phyloP scores from a whole-genome alignment of 768 basidiomycete species.

The Kockovaella imperatae region DNA sequence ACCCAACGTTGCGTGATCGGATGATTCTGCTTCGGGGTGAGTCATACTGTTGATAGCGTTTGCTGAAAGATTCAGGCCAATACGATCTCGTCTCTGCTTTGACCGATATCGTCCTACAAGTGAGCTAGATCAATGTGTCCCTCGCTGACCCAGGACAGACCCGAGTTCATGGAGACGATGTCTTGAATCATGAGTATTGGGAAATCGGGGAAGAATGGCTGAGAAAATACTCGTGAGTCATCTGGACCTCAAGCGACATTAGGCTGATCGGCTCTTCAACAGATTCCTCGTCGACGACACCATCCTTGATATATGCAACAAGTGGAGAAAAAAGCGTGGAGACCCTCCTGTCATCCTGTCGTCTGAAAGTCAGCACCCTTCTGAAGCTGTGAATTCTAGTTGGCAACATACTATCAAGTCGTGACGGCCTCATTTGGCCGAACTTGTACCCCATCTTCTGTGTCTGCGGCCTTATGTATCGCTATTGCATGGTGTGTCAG shows the following conservation, averaged over 20 bases:
- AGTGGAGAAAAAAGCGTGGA: slow-evolving; percentile 80
- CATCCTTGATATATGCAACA: slow-evolving; percentile 64
- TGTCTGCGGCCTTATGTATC: too few species aligned
- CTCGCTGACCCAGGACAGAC: slow-evolving; percentile 8
- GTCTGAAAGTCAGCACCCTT: neutral
- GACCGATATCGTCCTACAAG: slow-evolving; percentile 59
- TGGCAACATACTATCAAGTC: too few species aligned
- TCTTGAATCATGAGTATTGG: slow-evolving; percentile 82
- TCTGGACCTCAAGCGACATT: neutral
- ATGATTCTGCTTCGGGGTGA: slow-evolving; percentile 80
- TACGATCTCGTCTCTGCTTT: slow-evolving; percentile 63
- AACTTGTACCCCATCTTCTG: too few species aligned
- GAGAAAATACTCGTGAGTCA: slow-evolving; percentile 67
- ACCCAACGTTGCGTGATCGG: slow-evolving; percentile 81
- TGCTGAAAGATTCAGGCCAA: slow-evolving; percentile 12
- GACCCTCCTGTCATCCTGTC: slow-evolving; percentile 47
- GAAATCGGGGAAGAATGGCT: slow-evolving; percentile 79
- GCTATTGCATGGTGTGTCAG: too few species aligned
- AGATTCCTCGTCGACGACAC: slow-evolving; percentile 73
- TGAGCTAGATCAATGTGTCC: slow-evolving; percentile 43
- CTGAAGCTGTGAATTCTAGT: too few species aligned
- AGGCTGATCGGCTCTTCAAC: neutral
- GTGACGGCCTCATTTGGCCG: too few species aligned
- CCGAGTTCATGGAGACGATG: slow-evolving; percentile 78
- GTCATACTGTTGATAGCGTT: slow-evolving; percentile 17